Conservation (phyloP, 176 grass and related monocot species). For the Puccinellia tenuiflora region DNA sequence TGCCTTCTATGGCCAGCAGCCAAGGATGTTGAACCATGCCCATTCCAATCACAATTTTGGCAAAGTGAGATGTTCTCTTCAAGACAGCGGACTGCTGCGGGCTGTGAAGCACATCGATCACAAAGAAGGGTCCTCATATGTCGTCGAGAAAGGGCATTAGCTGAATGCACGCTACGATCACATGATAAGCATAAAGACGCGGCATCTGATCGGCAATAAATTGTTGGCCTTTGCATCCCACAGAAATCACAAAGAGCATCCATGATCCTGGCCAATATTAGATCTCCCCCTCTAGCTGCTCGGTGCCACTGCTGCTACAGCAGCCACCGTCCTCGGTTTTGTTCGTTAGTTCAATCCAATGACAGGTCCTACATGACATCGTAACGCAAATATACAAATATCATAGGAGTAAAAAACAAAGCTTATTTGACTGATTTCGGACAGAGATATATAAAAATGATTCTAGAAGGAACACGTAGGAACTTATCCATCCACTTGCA, state of each 20-base stretch:
- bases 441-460: neutral
- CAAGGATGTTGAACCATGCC: slow-evolving; percentile 46
- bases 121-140: slow-evolving; percentile 87
- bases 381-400: neutral
- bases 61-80: slow-evolving; percentile 69
- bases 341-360: slow-evolving; percentile 17
- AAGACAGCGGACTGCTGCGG: slow-evolving; percentile 57
- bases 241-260: slow-evolving; percentile 79
- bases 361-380: slow-evolving; percentile 15
- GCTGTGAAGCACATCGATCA: slow-evolving; percentile 66
- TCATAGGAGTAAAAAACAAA: neutral
- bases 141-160: slow-evolving; percentile 70
- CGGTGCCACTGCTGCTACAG: neutral
- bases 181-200: slow-evolving; percentile 86
- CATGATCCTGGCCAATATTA: slow-evolving; percentile 48
- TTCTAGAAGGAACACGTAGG: neutral
- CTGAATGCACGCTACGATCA: slow-evolving; percentile 83
- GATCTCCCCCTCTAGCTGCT: neutral
- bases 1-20: slow-evolving; percentile 72
- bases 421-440: neutral
- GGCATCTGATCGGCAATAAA: slow-evolving; percentile 85
- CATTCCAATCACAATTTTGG: slow-evolving; percentile 81
- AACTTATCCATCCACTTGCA: neutral
- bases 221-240: slow-evolving; percentile 63
- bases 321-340: neutral